phyloP scores from a whole-genome alignment of 116 monocot genomes.

The Phalaenopsis hybrid region DNA sequence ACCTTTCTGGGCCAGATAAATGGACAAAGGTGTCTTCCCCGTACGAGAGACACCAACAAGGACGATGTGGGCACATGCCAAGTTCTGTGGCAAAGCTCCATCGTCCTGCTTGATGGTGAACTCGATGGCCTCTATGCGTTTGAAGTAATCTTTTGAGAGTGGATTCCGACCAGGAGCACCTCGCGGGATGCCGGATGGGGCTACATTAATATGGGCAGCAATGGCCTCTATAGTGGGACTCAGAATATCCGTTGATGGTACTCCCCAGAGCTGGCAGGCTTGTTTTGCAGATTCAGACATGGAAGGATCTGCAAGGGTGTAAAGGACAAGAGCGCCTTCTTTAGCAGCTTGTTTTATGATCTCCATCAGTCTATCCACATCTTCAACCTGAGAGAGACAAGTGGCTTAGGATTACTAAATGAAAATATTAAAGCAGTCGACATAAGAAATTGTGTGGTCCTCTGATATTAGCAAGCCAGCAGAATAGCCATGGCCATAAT shows the following conservation, averaged over 20 bases:
- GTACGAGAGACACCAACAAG: constrained; percentile 80
- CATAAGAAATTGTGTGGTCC: background rate
- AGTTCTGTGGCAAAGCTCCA: constrained; percentile 68
- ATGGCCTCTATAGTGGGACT: constrained; percentile 76
- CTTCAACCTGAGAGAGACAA: constrained; percentile 44
- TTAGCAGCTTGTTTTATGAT: constrained; percentile 80
- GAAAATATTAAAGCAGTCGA: background rate
- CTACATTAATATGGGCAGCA: constrained; percentile 67
- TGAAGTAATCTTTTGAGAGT: constrained; percentile 66
- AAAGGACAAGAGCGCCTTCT: constrained; percentile 77
- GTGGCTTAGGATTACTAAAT: background rate
- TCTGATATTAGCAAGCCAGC: background rate
- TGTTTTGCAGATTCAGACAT: constrained; percentile 77
- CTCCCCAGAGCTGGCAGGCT: constrained; percentile 69
- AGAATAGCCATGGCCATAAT: background rate
- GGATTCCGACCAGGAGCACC: constrained; percentile 44
- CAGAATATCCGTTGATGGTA: constrained; percentile 60
- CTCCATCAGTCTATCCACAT: constrained; percentile 56
- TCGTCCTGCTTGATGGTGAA: constrained; percentile 97
- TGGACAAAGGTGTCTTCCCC: constrained; percentile 87
- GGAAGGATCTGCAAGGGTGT: constrained; percentile 79
- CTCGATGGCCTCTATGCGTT: constrained; percentile 78
- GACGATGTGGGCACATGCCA: constrained; percentile 52
- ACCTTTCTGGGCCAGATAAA: constrained; percentile 83
- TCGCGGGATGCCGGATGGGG: constrained; percentile 78